Evolutionary conservation across 73 alveolate species (phyloP), one percentile per base, ranked within the genome.

Genomic region (Loxodes magnus): DNA sequence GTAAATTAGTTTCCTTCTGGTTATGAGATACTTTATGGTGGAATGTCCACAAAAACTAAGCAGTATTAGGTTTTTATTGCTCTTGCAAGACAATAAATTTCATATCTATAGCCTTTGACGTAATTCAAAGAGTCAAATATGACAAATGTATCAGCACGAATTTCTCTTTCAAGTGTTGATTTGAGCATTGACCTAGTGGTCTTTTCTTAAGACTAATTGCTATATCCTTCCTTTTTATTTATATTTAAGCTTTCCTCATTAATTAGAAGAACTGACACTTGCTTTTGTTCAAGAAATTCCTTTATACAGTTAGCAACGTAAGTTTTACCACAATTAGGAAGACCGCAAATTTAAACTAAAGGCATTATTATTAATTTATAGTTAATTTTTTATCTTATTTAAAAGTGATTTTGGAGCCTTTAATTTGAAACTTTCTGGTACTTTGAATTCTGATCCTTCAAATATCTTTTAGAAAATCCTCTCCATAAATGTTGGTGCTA

Each of bases 301-400:
- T 81, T 63, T 16, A 90, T 55, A 37, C 73, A 57, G 48, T 43
- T 67, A 1, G 96, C 96, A 52, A 87, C 65, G 14, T 77, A 57
- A 2, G 96, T 90, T 77, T 90, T 90, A 2, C 98, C 98, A 34
- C 92, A 70, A 59, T 93, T 75, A n/a, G 98, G 98, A 19, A 78
- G 67, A 9, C 98, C 98, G 57, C 90, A 80, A 68, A 90, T 57
- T 9, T 78, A 76, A n/a, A 90, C 69, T 60, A 90, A 74, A 35
- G 96, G 96, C 96, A 87, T 90, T 33, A 43, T 64, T 51, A 15
- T 23, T 30, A 61, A n/a, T 38, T 30, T 12, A 10, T 7, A 12
- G 12, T 36, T 30, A 29, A 29, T 51, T 12, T 12, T 10, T 51
- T 51, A 51, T 14, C 27, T 43, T 9, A 25, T 16, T 15, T 25